Percentiles rank a stretch among this genome's conserved stretches.
Evolutionary conservation across 2,329 filamentous ascomycete species (phyloP).

Genomic region (Fusarium sublunatum): DNA sequence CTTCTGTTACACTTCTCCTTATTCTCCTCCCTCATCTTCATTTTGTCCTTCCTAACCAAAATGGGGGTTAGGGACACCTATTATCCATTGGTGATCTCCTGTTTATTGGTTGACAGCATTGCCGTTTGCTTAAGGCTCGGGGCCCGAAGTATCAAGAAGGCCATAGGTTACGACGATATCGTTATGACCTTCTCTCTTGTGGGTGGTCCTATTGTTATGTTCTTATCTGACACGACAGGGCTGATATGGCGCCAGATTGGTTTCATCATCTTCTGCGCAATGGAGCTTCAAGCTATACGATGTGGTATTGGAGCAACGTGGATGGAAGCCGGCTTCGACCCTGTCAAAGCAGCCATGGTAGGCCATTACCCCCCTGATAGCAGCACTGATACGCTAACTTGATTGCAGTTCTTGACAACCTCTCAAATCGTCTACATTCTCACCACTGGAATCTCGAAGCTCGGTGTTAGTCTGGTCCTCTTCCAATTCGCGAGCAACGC

Average conservation of each 20-base stretch:
- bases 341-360: neutral
- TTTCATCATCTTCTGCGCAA: neutral
- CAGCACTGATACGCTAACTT: fast-evolving
- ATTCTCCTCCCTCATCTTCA: neutral
- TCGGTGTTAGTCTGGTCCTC: slow-evolving; percentile 4
- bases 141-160: neutral
- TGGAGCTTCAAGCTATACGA: slow-evolving; percentile 3
- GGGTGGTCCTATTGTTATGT: fast-evolving
- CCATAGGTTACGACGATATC: neutral
- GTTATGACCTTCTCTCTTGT: neutral
- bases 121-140: neutral
- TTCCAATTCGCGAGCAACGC: slow-evolving; percentile 2
- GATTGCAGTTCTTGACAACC: neutral
- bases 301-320: neutral
- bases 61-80: neutral
- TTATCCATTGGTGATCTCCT: neutral
- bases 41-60: neutral
- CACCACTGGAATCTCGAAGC: slow-evolving; percentile 4
- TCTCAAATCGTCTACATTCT: neutral
- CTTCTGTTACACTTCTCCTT: neutral
- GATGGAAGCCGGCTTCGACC: neutral
- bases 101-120: neutral
- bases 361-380: neutral
- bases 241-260: neutral
- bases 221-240: too few relatives aligned